Percentiles rank a stretch among this genome's conserved stretches.
phyloP scores from a whole-genome alignment of 2,329 filamentous ascomycete species.

The Colletotrichum eleusines region DNA sequence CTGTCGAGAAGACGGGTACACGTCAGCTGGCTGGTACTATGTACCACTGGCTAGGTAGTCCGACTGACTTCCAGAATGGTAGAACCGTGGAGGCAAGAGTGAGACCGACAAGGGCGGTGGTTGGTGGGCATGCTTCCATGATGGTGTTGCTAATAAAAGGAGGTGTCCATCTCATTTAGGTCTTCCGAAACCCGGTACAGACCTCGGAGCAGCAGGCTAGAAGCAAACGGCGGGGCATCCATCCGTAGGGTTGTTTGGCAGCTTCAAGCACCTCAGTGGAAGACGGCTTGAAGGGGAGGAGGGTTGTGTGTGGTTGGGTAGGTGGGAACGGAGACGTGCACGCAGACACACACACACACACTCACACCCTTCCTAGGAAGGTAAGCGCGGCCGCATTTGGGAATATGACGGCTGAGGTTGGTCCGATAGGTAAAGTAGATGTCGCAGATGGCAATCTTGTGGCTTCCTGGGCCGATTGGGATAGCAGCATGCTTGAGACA shows the following conservation, averaged over 20 bases:
- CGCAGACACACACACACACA: background rate
- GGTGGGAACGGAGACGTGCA: no score
- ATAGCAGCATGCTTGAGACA: conserved; percentile 38
- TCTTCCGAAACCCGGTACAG: conserved; percentile 9
- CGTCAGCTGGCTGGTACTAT: background rate
- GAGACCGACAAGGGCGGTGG: background rate
- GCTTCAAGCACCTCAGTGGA: background rate
- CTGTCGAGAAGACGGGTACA: conserved; percentile 22
- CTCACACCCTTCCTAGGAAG: conserved; percentile 3
- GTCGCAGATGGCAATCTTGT: conserved; percentile 25
- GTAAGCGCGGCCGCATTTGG: conserved; percentile 8
- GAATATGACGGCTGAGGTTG: conserved; percentile 8
- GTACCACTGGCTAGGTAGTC: no score
- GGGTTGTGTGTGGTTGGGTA: background rate
- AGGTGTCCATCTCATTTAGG: conserved; percentile 2
- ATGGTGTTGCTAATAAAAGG: background rate
- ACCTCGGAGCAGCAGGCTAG: conserved; percentile 3
- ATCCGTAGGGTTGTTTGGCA: background rate
- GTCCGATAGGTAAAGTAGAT: conserved; percentile 7
- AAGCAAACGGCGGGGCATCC: background rate
- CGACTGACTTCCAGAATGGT: conserved; percentile 22
- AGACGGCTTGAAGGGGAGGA: background rate
- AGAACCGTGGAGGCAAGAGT: background rate
- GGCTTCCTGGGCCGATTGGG: conserved; percentile 12
- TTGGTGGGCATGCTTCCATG: background rate